phyloP scores from a whole-genome alignment of 257 asterid species.

The Orobanche coerulescens region DNA sequence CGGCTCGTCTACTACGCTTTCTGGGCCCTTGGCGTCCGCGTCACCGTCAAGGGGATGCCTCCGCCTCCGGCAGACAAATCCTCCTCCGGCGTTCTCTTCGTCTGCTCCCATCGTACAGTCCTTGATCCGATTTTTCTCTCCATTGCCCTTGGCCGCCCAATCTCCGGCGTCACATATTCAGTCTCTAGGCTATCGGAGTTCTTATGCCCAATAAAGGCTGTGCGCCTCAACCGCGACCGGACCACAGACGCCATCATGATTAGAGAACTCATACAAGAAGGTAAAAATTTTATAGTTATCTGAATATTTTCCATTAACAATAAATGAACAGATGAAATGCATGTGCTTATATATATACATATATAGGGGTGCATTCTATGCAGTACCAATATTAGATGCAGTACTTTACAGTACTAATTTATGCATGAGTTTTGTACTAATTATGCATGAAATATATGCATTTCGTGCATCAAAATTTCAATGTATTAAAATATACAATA shows the following conservation, averaged over 20 bases:
- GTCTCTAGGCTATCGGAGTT: constrained; percentile 63
- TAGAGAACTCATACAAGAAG: constrained; percentile 31
- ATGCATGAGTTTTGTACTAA: too few species aligned
- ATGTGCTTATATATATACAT: too few species aligned
- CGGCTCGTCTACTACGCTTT: constrained; percentile 42
- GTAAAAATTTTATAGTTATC: too few species aligned
- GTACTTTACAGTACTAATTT: too few species aligned
- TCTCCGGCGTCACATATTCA: constrained; percentile 66
- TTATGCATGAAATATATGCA: too few species aligned
- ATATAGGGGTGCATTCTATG: too few species aligned
- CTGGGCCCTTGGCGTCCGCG: constrained; percentile 52
- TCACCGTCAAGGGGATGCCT: constrained; percentile 55
- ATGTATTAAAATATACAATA: too few species aligned
- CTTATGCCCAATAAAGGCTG: constrained; percentile 65
- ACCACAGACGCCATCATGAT: constrained; percentile 58
- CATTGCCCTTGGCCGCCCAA: constrained; percentile 59
- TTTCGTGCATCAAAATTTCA: too few species aligned
- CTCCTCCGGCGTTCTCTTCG: constrained; percentile 46
- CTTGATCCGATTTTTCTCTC: constrained; percentile 76
- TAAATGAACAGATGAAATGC: too few species aligned
- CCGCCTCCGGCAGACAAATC: constrained; percentile 47
- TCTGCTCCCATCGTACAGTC: constrained; percentile 72
- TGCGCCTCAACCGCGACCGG: constrained; percentile 54
- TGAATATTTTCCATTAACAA: too few species aligned
- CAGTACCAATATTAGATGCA: too few species aligned